Base-by-base conservation (phyloP, 768 basidiomycete genomes). In the Agaricus subrufescens region DNA sequence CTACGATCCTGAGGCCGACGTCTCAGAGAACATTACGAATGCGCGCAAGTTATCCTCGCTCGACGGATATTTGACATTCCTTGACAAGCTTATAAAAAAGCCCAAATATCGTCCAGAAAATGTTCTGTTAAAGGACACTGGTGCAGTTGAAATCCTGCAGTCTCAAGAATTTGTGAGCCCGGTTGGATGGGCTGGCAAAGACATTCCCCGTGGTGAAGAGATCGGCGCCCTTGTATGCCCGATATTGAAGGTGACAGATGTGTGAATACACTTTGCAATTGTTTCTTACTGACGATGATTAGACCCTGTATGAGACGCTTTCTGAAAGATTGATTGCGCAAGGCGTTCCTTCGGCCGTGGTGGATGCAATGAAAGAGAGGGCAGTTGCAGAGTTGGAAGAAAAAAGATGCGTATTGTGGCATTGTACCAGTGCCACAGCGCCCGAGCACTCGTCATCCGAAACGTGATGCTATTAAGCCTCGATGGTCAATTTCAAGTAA, bases 31-130 rank as follows among this genome's bases (percentile, higher is more conserved):
- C 34, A 52, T 56, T 12, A 31, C 54, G 27, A 61, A 58, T 11
- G 53, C 30, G 2, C 48, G 38, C 27, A 60, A 46, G n/a, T 48
- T 58, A 23, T 66, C 63, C 4, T 64, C 59, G 53, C 64, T 63
- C 52, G 66, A 59, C 25, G 63, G 65, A 23, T 68, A 61, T 63
- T 57, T 66, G 45, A 38, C 61, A 46, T 44, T 62, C 26, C 46
- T 63, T 46, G 62, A 61, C 9, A 60, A 57, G 26, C 38, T 61
- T 27, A 62, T 61, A 23, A 53, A 49, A 45, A 62, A 58, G 49
- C 56, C 50, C 38, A 34, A 56, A 31, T 66, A 63, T 44, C 54
- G 57, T 50, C 51, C 56, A 12, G 50, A 58, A 25, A 57, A 64
- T 12, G 52, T 54, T 19, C 25, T 59, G 30, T 26, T 59, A 25